A percentile compares a stretch with the other conserved stretches of the same genome.
Conservation (phyloP, 2,329 filamentous ascomycete species). For the Magnaporthiopsis rhizophila region DNA sequence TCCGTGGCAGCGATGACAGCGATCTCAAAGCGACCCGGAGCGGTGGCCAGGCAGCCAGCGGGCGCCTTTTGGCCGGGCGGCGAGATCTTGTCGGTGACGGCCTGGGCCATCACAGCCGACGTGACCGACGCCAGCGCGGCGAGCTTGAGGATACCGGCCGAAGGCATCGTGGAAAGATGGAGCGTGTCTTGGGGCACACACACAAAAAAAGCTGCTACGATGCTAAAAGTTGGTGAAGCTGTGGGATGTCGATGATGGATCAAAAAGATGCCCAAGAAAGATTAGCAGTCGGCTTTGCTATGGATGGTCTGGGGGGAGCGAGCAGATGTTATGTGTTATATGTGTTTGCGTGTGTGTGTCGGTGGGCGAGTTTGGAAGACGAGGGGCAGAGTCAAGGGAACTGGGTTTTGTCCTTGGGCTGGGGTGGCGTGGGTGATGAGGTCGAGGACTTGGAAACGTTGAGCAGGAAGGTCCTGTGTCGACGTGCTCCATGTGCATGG, state of each 20-base stretch:
- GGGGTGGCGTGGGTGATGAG: background rate
- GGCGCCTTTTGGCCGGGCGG: constrained; percentile 39
- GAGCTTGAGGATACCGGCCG: background rate
- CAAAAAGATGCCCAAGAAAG: background rate
- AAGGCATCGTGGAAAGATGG: background rate
- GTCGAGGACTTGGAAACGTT: background rate
- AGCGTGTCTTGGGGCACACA: background rate
- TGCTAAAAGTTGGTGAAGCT: background rate
- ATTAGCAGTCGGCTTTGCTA: background rate
- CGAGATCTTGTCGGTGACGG: constrained; percentile 36
- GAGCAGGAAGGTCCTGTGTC: background rate
- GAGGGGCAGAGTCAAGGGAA: background rate
- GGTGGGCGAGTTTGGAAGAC: background rate
- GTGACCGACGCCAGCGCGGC: background rate
- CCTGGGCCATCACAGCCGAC: constrained; percentile 30
- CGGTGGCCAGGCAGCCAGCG: constrained; percentile 41
- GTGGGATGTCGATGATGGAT: background rate
- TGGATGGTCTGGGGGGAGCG: background rate
- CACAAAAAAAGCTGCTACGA: background rate
- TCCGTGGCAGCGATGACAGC: constrained; percentile 35
- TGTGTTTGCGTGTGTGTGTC: background rate
- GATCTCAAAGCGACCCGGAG: constrained; percentile 50
- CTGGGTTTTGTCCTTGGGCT: background rate
- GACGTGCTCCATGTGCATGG: background rate
- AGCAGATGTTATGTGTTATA: background rate